Base-by-base conservation (phyloP, 2,329 filamentous ascomycete genomes). In the Diaporthe citri region DNA sequence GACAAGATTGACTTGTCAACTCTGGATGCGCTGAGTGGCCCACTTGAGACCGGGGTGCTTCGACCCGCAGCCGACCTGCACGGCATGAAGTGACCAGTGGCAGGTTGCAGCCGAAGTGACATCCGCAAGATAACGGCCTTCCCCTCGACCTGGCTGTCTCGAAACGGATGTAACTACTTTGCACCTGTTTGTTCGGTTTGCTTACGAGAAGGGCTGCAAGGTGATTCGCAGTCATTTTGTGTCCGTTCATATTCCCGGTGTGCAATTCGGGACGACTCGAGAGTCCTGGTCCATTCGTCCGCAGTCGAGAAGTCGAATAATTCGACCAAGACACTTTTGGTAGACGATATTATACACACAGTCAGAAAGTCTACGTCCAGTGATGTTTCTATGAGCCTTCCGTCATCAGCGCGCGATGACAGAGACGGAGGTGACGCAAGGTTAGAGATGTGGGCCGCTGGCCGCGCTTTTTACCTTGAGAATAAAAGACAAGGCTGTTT, bases 91-190 rank as follows among this genome's bases (percentile, higher is more conserved):
- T 67, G 28, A 13, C 60, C 20, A 51, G 22, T 51, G 41, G 41
- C 28, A 48, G 28, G 25, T 48, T 48, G 60, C 41, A 66, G 60
- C 60, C 60, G 41, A 28, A n/a, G 60, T 66, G 41, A 66, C 41
- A 48, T 36, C n/a, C 39, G 41, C 28, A 48, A 34, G 25, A 48
- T 36, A 51, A 13, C 2, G 22, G 46, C 43, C 25, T 64, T 0
- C 43, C 12, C 8, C 43, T 66, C 31, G 22, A n/a, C 51, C 8
- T 51, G 43, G 12, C 12, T 51, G 20, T 51, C 43, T n/a, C 20
- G 13, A 17, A 66, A 17, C 22, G 4, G 8, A 2, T 48, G 6
- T 51, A n/a, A 8, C 31, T 51, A 5, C 3, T 36, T 51, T n/a
- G 12, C 22, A n/a, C 20, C 17, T n/a, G 6, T 48, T 20, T 9